Conservation (phyloP, 192 early-diverging fungal genomes). For the Coemansia sp. region DNA sequence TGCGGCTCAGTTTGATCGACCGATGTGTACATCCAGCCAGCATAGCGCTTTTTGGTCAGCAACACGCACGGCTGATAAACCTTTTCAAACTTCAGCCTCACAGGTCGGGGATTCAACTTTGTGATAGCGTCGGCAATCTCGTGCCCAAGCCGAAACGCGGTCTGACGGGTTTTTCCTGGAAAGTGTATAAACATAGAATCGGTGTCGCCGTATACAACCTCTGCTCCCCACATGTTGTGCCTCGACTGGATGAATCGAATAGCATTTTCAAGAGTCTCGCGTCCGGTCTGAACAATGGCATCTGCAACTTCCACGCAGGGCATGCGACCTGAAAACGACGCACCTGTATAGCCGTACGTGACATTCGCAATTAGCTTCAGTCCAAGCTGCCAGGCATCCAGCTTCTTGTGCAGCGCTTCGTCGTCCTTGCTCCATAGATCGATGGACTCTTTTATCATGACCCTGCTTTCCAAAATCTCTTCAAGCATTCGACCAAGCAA, state of each 20-base stretch:
- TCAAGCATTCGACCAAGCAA: conserved; percentile 76
- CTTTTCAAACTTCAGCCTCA: conserved; percentile 95
- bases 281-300: conserved; percentile 83
- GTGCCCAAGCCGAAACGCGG: conserved; percentile 79
- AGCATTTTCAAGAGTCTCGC: conserved; percentile 76
- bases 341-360: conserved; percentile 86
- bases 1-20: conserved; percentile 62
- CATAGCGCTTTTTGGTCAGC: conserved; percentile 92
- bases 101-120: conserved; percentile 68
- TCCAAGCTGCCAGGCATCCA: conserved; percentile 82
- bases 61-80: conserved; percentile 87
- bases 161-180: conserved; percentile 63
- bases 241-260: conserved; percentile 65
- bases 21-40: conserved; percentile 79
- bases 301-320: conserved; percentile 88
- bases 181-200: conserved; percentile 86
- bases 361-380: conserved; percentile 93
- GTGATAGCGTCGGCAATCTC: conserved; percentile 81
- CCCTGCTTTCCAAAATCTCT: conserved; percentile 85
- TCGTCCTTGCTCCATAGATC: conserved; percentile 54
- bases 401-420: conserved; percentile 56
- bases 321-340: conserved; percentile 86
- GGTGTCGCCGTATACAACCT: conserved; percentile 93
- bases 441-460: conserved; percentile 89
- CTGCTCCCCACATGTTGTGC: conserved; percentile 64